Percentiles rank a stretch among this genome's conserved stretches.
phyloP scores from a whole-genome alignment of 139 green algal genomes.

The Tetradesmus lagerheimii region DNA sequence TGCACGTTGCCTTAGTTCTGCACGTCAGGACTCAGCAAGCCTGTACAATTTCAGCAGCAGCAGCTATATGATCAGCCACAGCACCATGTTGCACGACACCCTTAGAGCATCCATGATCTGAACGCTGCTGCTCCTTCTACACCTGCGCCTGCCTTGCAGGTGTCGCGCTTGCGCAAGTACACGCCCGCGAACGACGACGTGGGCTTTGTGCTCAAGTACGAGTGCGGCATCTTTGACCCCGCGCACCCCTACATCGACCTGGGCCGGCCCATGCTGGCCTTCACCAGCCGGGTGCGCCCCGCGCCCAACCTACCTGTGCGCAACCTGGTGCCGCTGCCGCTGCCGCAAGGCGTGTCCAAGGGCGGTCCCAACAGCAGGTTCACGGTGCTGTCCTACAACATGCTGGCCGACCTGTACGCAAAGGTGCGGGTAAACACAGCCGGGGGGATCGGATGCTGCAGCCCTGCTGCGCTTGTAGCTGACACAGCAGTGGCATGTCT shows the following conservation, averaged over 20 bases:
- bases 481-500: too few relatives aligned
- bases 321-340: conserved; percentile 79
- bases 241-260: conserved; percentile 55
- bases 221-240: conserved; percentile 70
- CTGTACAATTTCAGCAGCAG: not conserved
- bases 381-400: conserved; percentile 97
- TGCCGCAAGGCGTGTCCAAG: conserved; percentile 38
- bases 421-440: conserved; percentile 79
- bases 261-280: conserved; percentile 61
- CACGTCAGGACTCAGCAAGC: too few relatives aligned
- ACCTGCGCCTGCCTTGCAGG: conserved; percentile 59
- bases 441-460: too few relatives aligned
- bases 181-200: conserved; percentile 89
- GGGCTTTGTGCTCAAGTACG: conserved; percentile 90
- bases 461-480: not conserved
- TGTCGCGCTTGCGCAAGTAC: conserved; percentile 78
- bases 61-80: not conserved
- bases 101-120: too few relatives aligned
- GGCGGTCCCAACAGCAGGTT: conserved; percentile 74
- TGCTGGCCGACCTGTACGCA: conserved; percentile 98
- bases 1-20: too few relatives aligned
- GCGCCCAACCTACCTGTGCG: conserved; percentile 79
- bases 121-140: not conserved
- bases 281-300: conserved; percentile 85
- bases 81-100: too few relatives aligned